Evolutionary conservation across 2,329 filamentous ascomycete species (phyloP).

Genomic region (Talaromyces sp.): DNA sequence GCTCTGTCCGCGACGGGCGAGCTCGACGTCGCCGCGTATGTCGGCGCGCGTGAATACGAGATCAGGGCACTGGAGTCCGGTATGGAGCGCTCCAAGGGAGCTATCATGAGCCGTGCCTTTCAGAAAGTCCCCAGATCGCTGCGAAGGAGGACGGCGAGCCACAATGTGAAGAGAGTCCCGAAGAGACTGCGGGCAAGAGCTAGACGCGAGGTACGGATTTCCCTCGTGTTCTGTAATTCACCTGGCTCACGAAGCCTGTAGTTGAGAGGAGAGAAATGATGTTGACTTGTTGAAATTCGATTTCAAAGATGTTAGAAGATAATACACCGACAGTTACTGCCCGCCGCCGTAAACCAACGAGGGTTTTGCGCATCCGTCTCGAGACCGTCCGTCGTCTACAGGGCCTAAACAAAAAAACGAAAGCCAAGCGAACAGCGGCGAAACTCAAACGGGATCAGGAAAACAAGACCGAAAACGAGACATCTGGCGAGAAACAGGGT

Average conservation of each 20-base stretch:
- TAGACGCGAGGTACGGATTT: conserved; percentile 49
- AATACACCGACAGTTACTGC: conserved; percentile 78
- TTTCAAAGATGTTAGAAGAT: conserved; percentile 71
- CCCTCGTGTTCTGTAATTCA: background rate
- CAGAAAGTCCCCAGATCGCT: conserved; percentile 83
- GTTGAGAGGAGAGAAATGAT: background rate
- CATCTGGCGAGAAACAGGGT: conserved; percentile 21
- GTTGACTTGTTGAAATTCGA: background rate
- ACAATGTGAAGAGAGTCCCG: conserved; percentile 88
- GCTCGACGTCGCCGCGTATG: conserved; percentile 77
- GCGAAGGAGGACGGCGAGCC: conserved; percentile 83
- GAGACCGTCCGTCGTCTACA: conserved; percentile 71
- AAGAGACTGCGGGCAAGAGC: conserved; percentile 68
- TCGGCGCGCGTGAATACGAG: conserved; percentile 82
- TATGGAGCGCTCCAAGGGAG: conserved; percentile 68
- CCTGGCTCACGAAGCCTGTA: background rate
- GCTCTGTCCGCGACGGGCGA: conserved; percentile 62
- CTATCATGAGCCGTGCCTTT: conserved; percentile 68
- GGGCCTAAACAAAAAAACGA: conserved; percentile 49
- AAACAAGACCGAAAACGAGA: conserved; percentile 16
- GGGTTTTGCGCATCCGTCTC: conserved; percentile 51
- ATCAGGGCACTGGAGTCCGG: conserved; percentile 78
- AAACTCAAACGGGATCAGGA: conserved; percentile 37
- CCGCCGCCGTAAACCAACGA: conserved; percentile 41
- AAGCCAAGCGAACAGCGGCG: conserved; percentile 37